Evolutionary conservation across 768 basidiomycete genomes (phyloP).

Genomic region (Leccinum boreale): DNA sequence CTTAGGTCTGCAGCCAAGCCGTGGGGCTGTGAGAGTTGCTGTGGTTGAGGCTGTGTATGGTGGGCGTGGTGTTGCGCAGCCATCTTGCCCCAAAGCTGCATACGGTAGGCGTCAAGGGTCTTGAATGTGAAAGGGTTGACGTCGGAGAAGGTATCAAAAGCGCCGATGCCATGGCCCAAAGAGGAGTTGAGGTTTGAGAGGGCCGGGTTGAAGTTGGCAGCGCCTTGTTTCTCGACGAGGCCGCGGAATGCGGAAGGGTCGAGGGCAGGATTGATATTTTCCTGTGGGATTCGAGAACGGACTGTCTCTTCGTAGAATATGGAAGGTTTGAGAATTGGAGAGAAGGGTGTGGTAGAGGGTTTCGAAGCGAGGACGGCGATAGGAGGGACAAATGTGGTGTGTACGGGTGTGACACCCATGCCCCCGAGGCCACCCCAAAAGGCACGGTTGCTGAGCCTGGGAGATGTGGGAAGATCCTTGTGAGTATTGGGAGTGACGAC

Average conservation of each 20-base stretch:
- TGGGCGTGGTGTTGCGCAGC: slow-evolving; percentile 60
- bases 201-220: slow-evolving; percentile 28
- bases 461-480: slow-evolving; percentile 71
- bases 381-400: slow-evolving; percentile 80
- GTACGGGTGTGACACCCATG: slow-evolving; percentile 79
- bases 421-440: slow-evolving; percentile 84
- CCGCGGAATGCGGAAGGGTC: slow-evolving; percentile 12
- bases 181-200: slow-evolving; percentile 29
- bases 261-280: slow-evolving; percentile 28
- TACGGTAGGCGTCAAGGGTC: slow-evolving; percentile 79
- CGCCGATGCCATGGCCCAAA: slow-evolving; percentile 30
- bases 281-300: slow-evolving; percentile 20
- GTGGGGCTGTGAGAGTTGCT: slow-evolving; percentile 22
- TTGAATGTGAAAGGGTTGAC: slow-evolving; percentile 84
- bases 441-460: slow-evolving; percentile 44
- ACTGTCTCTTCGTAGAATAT: slow-evolving; percentile 31
- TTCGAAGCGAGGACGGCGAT: slow-evolving; percentile 36
- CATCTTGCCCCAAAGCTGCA: slow-evolving; percentile 93
- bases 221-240: slow-evolving; percentile 31
- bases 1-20: slow-evolving; percentile 43
- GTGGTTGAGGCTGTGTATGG: slow-evolving; percentile 36
- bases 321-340: slow-evolving; percentile 27
- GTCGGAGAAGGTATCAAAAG: slow-evolving; percentile 79
- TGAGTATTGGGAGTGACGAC: slow-evolving; percentile 66
- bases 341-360: slow-evolving; percentile 12